Evolutionary conservation across 139 green algal species (phyloP).

Genomic region (Micromonas pusilla): DNA sequence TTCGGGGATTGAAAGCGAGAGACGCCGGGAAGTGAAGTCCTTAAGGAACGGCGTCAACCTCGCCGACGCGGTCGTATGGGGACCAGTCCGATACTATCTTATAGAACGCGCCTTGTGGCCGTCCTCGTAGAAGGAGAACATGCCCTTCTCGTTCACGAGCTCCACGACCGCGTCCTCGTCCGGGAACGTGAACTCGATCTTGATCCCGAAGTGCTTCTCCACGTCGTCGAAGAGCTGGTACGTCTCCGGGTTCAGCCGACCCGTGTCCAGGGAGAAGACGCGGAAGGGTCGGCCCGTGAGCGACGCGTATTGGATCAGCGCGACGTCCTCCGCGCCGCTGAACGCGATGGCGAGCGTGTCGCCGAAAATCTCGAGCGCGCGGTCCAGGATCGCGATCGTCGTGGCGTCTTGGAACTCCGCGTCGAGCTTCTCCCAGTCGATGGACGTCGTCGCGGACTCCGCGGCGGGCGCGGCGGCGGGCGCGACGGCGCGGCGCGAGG

Average conservation of each 20-base stretch:
- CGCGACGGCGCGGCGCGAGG: no score
- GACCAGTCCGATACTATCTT: no score
- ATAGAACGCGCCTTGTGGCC: no score
- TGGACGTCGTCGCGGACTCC: background rate
- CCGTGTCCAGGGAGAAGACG: conserved; percentile 96
- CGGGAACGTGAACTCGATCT: conserved; percentile 98
- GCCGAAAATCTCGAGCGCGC: conserved; percentile 83
- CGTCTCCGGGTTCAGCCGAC: conserved; percentile 93
- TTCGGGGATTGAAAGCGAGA: no score
- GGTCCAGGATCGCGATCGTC: conserved; percentile 90
- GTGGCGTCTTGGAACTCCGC: background rate
- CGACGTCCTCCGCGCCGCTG: conserved; percentile 88
- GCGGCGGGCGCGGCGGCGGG: no score
- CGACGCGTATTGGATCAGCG: conserved; percentile 94
- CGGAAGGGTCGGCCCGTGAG: conserved; percentile 86
- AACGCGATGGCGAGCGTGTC: conserved; percentile 88
- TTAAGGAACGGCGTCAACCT: no score
- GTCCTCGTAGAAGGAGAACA: conserved; percentile 98
- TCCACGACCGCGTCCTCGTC: conserved; percentile 79
- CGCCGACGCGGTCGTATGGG: no score
- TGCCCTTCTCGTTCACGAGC: conserved; percentile 88
- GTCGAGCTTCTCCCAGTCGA: background rate
- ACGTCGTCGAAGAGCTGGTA: conserved; percentile 62
- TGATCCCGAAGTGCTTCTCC: conserved; percentile 95
- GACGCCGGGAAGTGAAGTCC: no score